Evolutionary conservation across 768 basidiomycete genomes (phyloP), one percentile per base, ranked within the genome.

Genomic region (Suillus sp.): DNA sequence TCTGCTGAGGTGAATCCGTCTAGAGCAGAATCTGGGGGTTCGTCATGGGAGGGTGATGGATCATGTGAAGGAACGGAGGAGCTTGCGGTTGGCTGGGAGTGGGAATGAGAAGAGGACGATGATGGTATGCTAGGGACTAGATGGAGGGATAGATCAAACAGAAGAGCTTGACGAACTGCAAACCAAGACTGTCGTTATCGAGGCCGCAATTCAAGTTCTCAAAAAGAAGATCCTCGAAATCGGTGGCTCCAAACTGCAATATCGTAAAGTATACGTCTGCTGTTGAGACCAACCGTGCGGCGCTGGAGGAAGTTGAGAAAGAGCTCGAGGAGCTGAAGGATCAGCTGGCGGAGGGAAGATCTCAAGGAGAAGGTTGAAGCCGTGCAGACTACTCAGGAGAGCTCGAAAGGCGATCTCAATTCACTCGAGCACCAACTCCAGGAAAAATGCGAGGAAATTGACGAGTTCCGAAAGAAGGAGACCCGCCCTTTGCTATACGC

Each of bases 171-270:
- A 86, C 34, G 76, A 82, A n/a, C 81, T 97, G 13, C 81, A 86
- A 54, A 74, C 77, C 54, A 88, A 87, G 66, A 84, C 93, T 0
- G 77, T 78, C 47, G 80, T 81, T 45, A 93, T 98, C 65, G 88
- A 92, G 67, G 77, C 83, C 10, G 91, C 89, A 45, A 96, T 99
- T 79, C 86, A 90, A 70, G 87, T 81, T 3, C 86, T 99, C 20
- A 92, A 98, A 74, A 84, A 93, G 77, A 92, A 93, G 76, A 99
- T 99, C 60, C 83, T 97, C 37, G 91, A 97, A 43, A 90, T 98
- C 37, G 97, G 96, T 56, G 97, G 96, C 30, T 89, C 95, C 22
- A 87, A 85, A 66, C 81, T 99, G 18, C 81, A 96, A 99, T 70
- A 74, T 84, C 18, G 80, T 79, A 59, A 96, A 95, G 72, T 74